A percentile compares a stretch with the other conserved stretches of the same genome.
phyloP scores from a whole-genome alignment of 1,284 basidiomycete genomes.

The Leccinum olivaceoglutinosum region DNA sequence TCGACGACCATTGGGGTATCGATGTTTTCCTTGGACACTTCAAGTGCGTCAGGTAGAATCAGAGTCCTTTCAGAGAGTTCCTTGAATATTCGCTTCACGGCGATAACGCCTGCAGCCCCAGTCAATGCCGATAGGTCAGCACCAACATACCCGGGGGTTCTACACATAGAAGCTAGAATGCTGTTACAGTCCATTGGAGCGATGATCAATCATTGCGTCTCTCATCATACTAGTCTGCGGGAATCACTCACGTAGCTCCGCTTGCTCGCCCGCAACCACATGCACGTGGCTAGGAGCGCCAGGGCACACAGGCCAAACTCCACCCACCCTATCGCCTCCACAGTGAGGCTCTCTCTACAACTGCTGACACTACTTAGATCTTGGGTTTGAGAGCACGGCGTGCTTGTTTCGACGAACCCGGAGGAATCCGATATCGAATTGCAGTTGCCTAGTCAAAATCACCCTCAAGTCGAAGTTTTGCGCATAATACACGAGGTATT shows the following conservation, averaged over 20 bases:
- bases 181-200: conserved; percentile 19
- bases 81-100: conserved; percentile 94
- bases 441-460: conserved; percentile 72
- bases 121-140: conserved; percentile 90
- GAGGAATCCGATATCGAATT: conserved; percentile 48
- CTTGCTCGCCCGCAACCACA: conserved; percentile 52
- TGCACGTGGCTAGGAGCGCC: conserved; percentile 51
- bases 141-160: conserved; percentile 93
- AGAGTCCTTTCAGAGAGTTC: conserved; percentile 69
- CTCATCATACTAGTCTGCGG: conserved; percentile 32
- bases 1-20: conserved; percentile 54
- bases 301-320: conserved; percentile 64
- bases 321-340: conserved; percentile 70
- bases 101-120: conserved; percentile 90
- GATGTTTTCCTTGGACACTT: conserved; percentile 12
- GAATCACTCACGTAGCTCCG: conserved; percentile 43
- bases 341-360: conserved; percentile 65
- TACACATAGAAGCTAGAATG: conserved; percentile 32
- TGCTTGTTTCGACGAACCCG: conserved; percentile 30
- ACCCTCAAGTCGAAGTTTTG: conserved; percentile 72
- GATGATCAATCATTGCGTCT: conserved; percentile 17
- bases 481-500: conserved; percentile 76
- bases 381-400: conserved; percentile 18
- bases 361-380: conserved; percentile 32
- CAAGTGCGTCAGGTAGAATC: conserved; percentile 40